Evolutionary conservation across 1,284 basidiomycete genomes (phyloP).

Genomic region (Ustilago crameri): DNA sequence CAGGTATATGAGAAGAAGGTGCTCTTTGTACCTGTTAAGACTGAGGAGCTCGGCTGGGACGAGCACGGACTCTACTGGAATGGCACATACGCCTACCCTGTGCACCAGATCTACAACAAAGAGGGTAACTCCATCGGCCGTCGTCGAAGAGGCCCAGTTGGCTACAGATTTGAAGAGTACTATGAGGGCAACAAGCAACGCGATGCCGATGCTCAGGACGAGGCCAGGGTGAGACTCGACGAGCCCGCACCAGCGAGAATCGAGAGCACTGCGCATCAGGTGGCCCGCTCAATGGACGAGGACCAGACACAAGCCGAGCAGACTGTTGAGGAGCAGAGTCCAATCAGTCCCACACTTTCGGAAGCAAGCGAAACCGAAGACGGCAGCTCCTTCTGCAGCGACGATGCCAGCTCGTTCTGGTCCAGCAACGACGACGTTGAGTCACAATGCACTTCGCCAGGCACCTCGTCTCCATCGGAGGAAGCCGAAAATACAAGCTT

Average conservation of each 20-base stretch:
- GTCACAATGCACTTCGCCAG: slow-evolving; percentile 36
- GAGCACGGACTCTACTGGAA: slow-evolving; percentile 62
- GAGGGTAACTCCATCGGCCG: slow-evolving; percentile 40
- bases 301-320: slow-evolving; percentile 1
- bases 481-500: neutral
- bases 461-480: slow-evolving; percentile 24
- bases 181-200: slow-evolving; percentile 35
- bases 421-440: slow-evolving; percentile 19
- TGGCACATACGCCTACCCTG: slow-evolving; percentile 56
- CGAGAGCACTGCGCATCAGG: neutral
- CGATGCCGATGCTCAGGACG: slow-evolving; percentile 20
- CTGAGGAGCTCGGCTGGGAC: slow-evolving; percentile 63
- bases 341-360: slow-evolving; percentile 25
- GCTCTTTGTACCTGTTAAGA: slow-evolving; percentile 60
- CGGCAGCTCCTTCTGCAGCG: slow-evolving; percentile 17
- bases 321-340: slow-evolving; percentile 13
- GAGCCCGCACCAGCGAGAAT: slow-evolving; percentile 43
- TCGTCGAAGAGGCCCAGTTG: slow-evolving; percentile 34
- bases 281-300: neutral
- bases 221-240: slow-evolving; percentile 30
- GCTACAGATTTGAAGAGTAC: slow-evolving; percentile 46
- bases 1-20: slow-evolving; percentile 51
- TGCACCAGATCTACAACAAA: slow-evolving; percentile 44
- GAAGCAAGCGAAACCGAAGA: slow-evolving; percentile 27
- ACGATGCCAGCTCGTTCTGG: slow-evolving; percentile 42